Evolutionary conservation across 1,284 basidiomycete species (phyloP).

Genomic region (Fomes fomentarius): DNA sequence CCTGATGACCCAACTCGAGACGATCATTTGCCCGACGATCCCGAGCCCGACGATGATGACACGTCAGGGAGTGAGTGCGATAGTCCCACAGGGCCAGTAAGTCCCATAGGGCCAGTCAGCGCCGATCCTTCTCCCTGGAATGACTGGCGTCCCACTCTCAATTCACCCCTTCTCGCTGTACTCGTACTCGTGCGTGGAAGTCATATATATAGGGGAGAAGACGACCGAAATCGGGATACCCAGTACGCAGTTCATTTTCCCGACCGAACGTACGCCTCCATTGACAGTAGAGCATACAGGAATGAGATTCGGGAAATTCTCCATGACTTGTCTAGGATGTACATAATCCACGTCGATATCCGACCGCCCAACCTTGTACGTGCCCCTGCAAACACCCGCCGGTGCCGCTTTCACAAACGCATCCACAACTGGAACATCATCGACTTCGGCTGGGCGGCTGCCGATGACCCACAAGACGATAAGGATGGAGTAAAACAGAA

Average conservation of each 20-base stretch:
- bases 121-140: background rate
- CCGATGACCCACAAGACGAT: no score
- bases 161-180: background rate
- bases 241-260: background rate
- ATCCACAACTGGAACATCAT: background rate
- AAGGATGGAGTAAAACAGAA: no score
- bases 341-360: background rate
- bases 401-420: background rate
- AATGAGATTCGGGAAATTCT: background rate
- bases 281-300: background rate
- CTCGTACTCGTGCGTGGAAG: background rate
- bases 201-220: background rate
- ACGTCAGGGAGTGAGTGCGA: no score
- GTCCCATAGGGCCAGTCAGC: no score
- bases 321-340: background rate
- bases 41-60: background rate
- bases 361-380: background rate
- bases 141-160: background rate
- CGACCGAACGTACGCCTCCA: background rate
- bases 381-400: background rate
- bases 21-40: background rate
- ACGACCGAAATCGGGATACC: background rate
- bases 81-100: no score
- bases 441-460: background rate
- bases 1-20: constrained; percentile 1